A percentile compares a stretch with the other conserved stretches of the same genome.
These are phyloP conservation scores for Aspergillus latus DNA, from an alignment of 2,329 filamentous ascomycete species.

Conservation along the genomic window DNA sequence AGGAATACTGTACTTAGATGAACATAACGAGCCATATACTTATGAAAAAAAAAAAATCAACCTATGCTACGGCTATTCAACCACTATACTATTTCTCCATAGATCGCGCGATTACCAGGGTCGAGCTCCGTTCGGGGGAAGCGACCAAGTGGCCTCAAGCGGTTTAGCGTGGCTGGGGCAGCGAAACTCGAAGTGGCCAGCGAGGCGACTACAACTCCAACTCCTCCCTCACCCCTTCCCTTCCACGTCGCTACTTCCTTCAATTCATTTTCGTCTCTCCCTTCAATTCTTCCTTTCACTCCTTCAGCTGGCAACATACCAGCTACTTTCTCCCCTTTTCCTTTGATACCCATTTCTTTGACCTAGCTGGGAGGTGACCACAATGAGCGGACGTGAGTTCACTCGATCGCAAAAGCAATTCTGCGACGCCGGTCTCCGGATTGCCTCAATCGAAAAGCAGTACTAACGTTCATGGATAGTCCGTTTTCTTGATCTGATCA, in stretches of 20 bases:
- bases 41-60: background rate
- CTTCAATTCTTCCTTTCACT: conserved; percentile 28
- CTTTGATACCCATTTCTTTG: conserved; percentile 20
- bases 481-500: conserved; percentile 99
- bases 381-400: conserved; percentile 61
- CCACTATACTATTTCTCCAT: background rate
- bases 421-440: conserved; percentile 22
- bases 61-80: background rate
- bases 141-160: conserved; percentile 41
- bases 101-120: background rate
- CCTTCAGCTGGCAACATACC: conserved; percentile 37
- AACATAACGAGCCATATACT: background rate
- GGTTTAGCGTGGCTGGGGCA: conserved; percentile 36
- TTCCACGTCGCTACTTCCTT: conserved; percentile 27
- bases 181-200: conserved; percentile 35
- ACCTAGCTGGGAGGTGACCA: conserved; percentile 43
- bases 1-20: conserved; percentile 3
- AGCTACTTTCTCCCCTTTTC: conserved; percentile 30
- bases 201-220: conserved; percentile 30
- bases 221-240: conserved; percentile 27
- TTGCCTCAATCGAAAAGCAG: conserved; percentile 27
- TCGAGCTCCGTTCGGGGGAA: conserved; percentile 21
- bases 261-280: conserved; percentile 23
- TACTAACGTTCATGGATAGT: conserved; percentile 56
- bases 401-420: conserved; percentile 28